Evolutionary conservation across 2,329 filamentous ascomycete species (phyloP), one percentile per base, ranked within the genome.

Genomic region (Macroventuria anomochaeta): DNA sequence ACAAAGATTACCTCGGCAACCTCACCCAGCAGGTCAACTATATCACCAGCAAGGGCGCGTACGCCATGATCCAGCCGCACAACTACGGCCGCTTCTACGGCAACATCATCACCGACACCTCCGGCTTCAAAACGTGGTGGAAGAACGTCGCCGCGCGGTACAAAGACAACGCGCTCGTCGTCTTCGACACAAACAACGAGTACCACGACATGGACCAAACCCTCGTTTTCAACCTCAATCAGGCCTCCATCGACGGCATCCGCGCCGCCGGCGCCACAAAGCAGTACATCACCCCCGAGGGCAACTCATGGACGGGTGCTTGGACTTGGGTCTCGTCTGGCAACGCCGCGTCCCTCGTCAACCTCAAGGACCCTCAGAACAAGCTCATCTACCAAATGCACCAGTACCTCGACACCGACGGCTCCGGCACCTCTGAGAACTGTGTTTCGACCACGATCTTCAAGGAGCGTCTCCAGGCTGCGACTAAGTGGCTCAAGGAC

Each of bases 321-420:
- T 76, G 73, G 73, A 81, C 79, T 7, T 84, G 83, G 83, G 73
- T 79, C 12, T 77, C 68, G 3, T 72, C 71, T 12, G 79, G 79
- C 34, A 82, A 81, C 62, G 74, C 53, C 29, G 75, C 76, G 4
- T 72, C 74, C 37, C 75, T 82, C 53, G 75, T 78, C 49, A 70
- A 59, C 17, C 75, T 85, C 34, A 81, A 78, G 7, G 83, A 86
- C 57, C 76, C 82, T 0, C 54, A 74, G 38, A 72, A 84, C 71
- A 83, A 82, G 63, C 76, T 85, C 51, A 71, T 85, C 65, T 85
- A 83, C 70, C 81, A 85, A 64, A 85, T 85, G 83, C 83, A 86
- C 67, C 83, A 85, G 72, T 86, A 85, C 63, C 82, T 85, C 31
- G 83, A 86, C 71, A 74, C 71, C 0, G 83, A 85, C 55, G 79